A percentile compares a stretch with the other conserved stretches of the same genome.
phyloP scores from a whole-genome alignment of 371 early-diverging fungal genomes.

The Saksenaea vasiformis region DNA sequence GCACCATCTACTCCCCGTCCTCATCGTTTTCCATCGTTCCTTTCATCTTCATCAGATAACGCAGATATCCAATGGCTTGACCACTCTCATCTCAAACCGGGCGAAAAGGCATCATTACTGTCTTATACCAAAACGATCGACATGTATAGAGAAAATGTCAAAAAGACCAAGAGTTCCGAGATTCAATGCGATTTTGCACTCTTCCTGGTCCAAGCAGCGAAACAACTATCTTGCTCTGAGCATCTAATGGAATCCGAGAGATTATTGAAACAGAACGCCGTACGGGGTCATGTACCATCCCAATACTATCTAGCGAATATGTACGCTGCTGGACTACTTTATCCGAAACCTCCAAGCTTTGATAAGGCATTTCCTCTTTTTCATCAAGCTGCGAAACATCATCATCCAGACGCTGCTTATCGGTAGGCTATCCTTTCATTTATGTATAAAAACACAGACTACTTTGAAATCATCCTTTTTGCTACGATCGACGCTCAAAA shows the following conservation, averaged over 20 bases:
- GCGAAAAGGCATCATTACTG: conserved; percentile 58
- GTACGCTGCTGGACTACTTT: conserved; percentile 58
- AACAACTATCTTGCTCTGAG: conserved; percentile 27
- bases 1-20: not conserved
- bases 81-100: conserved; percentile 63
- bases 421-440: conserved; percentile 26
- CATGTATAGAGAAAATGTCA: conserved; percentile 77
- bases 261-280: conserved; percentile 52
- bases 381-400: conserved; percentile 66
- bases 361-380: conserved; percentile 68
- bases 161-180: conserved; percentile 72
- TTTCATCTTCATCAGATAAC: conserved; percentile 15
- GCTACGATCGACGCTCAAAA: not conserved
- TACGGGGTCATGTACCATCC: conserved; percentile 59
- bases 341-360: conserved; percentile 47
- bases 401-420: conserved; percentile 66
- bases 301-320: conserved; percentile 66
- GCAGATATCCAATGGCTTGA: conserved; percentile 38
- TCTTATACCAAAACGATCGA: conserved; percentile 72
- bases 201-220: conserved; percentile 65
- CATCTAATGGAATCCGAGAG: conserved; percentile 57
- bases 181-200: conserved; percentile 81
- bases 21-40: not conserved
- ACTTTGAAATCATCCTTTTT: not conserved
- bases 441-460: conserved; percentile 3